phyloP scores from a whole-genome alignment of 768 basidiomycete species.

The Lentinula aciculospora region DNA sequence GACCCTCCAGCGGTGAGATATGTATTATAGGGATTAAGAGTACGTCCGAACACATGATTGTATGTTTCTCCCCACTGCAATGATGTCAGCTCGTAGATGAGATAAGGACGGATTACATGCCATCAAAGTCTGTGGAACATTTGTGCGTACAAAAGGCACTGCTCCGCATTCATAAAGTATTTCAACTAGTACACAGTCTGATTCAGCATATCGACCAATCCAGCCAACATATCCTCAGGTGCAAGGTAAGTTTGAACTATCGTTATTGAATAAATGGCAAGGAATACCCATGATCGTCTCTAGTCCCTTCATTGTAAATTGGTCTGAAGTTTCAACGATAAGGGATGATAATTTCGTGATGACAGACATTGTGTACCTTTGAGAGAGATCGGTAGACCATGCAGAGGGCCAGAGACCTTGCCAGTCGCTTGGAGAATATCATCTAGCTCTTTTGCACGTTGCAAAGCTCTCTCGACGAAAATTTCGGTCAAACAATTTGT shows the following conservation, averaged over 20 bases:
- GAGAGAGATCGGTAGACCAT: slow-evolving; percentile 42
- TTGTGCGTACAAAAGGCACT: slow-evolving; percentile 66
- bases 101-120: slow-evolving; percentile 25
- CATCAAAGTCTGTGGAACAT: slow-evolving; percentile 74
- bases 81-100: not conserved
- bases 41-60: slow-evolving; percentile 78
- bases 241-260: not conserved
- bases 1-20: slow-evolving; percentile 73
- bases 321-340: slow-evolving; percentile 25
- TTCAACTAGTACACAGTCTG: slow-evolving; percentile 59
- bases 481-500: slow-evolving; percentile 56
- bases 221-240: slow-evolving; percentile 63
- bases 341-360: not conserved
- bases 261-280: not conserved
- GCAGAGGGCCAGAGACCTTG: slow-evolving; percentile 41
- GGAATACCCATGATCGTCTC: slow-evolving; percentile 60
- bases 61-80: slow-evolving; percentile 70
- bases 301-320: slow-evolving; percentile 60
- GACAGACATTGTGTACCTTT: slow-evolving; percentile 20
- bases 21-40: slow-evolving; percentile 70
- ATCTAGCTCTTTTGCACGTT: slow-evolving; percentile 45
- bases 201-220: slow-evolving; percentile 54
- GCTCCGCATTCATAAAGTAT: slow-evolving; percentile 66
- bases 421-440: slow-evolving; percentile 38
- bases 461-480: slow-evolving; percentile 45